A percentile compares a stretch with the other conserved stretches of the same genome.
Evolutionary conservation across 164 flowering plant species (phyloP).

Genomic region (Stephania yunnanensis): DNA sequence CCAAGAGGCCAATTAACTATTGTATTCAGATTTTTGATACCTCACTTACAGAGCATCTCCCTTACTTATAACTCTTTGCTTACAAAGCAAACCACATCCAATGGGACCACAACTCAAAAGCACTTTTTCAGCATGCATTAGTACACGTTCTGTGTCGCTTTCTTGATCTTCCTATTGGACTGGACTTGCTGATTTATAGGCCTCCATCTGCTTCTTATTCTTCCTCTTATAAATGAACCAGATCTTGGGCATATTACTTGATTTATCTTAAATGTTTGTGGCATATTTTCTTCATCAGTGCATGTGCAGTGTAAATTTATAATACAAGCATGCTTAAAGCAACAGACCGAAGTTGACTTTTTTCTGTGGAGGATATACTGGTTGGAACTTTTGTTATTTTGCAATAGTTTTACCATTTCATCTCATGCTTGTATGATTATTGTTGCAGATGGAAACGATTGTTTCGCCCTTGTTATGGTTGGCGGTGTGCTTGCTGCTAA

Average conservation of each 20-base stretch:
- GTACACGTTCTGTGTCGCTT: too few species aligned
- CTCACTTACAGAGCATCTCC: too few species aligned
- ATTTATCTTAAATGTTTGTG: not conserved
- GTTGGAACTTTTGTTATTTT: not conserved
- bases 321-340: not conserved
- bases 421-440: constrained; percentile 5
- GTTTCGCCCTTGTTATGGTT: constrained; percentile 91
- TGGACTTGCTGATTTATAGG: too few species aligned
- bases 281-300: not conserved
- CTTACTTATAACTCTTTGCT: too few species aligned
- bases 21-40: too few species aligned
- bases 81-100: too few species aligned
- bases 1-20: too few species aligned
- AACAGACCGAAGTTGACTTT: not conserved
- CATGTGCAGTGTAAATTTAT: not conserved
- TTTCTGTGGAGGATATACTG: not conserved
- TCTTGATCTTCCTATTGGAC: too few species aligned
- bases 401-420: not conserved
- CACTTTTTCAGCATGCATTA: too few species aligned
- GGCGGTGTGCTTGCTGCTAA: constrained; percentile 96
- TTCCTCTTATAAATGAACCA: too few species aligned
- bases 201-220: too few species aligned
- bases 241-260: not conserved
- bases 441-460: constrained; percentile 64
- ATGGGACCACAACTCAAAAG: too few species aligned